Evolutionary conservation across 2,329 filamentous ascomycete species (phyloP).

Genomic region (Chaetomiaceae sp.): DNA sequence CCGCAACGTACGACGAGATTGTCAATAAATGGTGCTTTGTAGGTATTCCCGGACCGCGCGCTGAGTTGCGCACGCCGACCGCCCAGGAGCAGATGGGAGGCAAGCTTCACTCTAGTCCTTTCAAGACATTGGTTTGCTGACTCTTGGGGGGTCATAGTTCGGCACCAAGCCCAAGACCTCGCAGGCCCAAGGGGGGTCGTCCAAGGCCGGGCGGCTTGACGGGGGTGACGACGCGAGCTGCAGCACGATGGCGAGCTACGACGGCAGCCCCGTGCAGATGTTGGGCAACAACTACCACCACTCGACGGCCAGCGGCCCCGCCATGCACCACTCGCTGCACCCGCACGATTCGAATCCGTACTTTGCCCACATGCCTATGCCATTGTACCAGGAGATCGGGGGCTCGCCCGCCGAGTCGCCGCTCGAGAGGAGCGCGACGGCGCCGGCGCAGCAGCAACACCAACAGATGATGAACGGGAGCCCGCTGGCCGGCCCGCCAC

Average conservation of each 20-base stretch:
- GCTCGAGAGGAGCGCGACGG: too few relatives aligned
- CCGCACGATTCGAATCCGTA: conserved; percentile 32
- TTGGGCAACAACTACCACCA: conserved; percentile 23
- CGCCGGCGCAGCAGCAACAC: too few relatives aligned
- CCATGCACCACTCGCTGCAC: conserved; percentile 39
- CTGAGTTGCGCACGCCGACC: conserved; percentile 22
- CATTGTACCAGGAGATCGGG: conserved; percentile 28
- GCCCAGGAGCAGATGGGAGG: conserved; percentile 22
- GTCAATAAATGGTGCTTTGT: conserved; percentile 99
- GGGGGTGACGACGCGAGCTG: conserved; percentile 33
- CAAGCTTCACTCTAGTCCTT: conserved; percentile 21
- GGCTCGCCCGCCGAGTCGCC: conserved; percentile 32
- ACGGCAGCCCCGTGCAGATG: conserved; percentile 34
- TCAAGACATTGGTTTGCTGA: conserved; percentile 34
- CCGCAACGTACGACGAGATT: conserved; percentile 89
- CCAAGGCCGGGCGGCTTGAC: conserved; percentile 36
- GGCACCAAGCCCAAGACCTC: conserved; percentile 53
- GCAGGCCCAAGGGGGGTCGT: conserved; percentile 35
- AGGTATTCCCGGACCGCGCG: conserved; percentile 54
- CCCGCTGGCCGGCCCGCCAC: too few relatives aligned
- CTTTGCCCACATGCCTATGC: conserved; percentile 28
- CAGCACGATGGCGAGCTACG: conserved; percentile 31
- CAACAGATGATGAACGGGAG: too few relatives aligned
- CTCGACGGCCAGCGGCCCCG: conserved; percentile 33
- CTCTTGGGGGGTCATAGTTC: conserved; percentile 45